Evolutionary conservation across 352 stramenopile species (phyloP).

Genomic region (Phytophthora meadii): DNA sequence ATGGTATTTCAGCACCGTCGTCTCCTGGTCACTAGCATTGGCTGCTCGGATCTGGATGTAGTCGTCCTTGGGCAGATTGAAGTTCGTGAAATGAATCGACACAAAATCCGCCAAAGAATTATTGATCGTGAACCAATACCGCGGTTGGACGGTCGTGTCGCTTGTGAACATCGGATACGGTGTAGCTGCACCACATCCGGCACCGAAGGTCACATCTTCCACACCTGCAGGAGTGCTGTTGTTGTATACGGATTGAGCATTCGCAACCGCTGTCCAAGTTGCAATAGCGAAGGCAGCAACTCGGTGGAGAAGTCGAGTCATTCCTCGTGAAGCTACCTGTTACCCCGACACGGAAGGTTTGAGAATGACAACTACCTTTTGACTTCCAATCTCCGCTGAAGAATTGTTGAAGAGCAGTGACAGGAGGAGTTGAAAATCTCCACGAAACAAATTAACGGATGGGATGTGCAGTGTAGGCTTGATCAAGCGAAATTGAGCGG

Average conservation of each 20-base stretch:
- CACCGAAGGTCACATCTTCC: conserved; percentile 27
- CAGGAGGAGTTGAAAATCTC: conserved; percentile 25
- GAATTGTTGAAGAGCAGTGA: too few relatives aligned
- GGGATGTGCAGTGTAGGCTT: conserved; percentile 16
- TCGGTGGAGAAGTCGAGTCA: conserved; percentile 28
- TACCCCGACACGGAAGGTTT: conserved; percentile 21
- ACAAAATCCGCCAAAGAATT: conserved; percentile 61
- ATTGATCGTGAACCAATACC: conserved; percentile 45
- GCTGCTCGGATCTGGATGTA: conserved; percentile 56
- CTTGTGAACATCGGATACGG: conserved; percentile 33
- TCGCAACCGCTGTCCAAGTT: conserved; percentile 16
- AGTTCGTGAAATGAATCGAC: conserved; percentile 64
- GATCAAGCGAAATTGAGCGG: neutral
- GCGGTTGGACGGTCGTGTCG: conserved; percentile 25
- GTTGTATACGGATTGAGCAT: conserved; percentile 14
- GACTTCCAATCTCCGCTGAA: neutral
- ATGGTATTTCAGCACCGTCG: conserved; percentile 42
- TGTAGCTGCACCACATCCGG: conserved; percentile 38
- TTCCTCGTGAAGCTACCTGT: conserved; percentile 17
- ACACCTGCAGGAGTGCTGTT: conserved; percentile 26
- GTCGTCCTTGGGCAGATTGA: conserved; percentile 67
- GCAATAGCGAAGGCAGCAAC: conserved; percentile 22
- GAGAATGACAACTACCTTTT: conserved; percentile 18
- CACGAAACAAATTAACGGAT: conserved; percentile 10
- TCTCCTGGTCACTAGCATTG: conserved; percentile 33